Evolutionary conservation across 441 rosid species (phyloP), one percentile per base, ranked within the genome.

Genomic region (Theobroma grandiflorum): DNA sequence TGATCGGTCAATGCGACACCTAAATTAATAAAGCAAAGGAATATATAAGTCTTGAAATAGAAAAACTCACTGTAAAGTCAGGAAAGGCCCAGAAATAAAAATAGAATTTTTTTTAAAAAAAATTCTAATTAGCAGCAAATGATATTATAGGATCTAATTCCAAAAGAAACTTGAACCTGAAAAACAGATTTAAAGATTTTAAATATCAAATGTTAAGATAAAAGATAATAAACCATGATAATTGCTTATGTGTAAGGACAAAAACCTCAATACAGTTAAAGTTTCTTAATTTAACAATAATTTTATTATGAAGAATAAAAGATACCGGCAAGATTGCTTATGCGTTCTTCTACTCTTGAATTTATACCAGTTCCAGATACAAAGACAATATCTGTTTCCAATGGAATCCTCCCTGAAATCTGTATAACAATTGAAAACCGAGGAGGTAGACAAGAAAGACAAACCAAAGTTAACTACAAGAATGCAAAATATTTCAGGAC

Each of bases 341-440:
- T 61, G 63, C 99, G 96, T 82, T 91, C 94, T 84, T 93, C 88
- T 69, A 86, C 85, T 71, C 87, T 87, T 77, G 96, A 87, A 79
- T 76, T 82, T 82, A 80, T 76, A 55, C 74, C 88, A 79, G 89
- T 84, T 86, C 98, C 98, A 47, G 99, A 93, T 70, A 95, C 79
- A 82, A 97, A 95, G 70, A 86, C 90, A 79, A 94, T 86, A 88
- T 97, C 99, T 79, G 88, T 75, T 80, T 89, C 88, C 78, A 93
- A 89, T 43, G 99, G 98, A 81, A 86, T 86, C 85, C 72, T 89
- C 72, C 90, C 95, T 82, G 98, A 92, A 79, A 97, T 88, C 99
- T 97, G 94, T 74, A 79, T 33, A 47, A 78, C 43, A 70, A 77
- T 74, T 52, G 82, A 37, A 66, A 71, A 68, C 26, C 42, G 31